Evolutionary conservation across 768 basidiomycete genomes (phyloP).

Genomic region (Leccinum disarticulatum): DNA sequence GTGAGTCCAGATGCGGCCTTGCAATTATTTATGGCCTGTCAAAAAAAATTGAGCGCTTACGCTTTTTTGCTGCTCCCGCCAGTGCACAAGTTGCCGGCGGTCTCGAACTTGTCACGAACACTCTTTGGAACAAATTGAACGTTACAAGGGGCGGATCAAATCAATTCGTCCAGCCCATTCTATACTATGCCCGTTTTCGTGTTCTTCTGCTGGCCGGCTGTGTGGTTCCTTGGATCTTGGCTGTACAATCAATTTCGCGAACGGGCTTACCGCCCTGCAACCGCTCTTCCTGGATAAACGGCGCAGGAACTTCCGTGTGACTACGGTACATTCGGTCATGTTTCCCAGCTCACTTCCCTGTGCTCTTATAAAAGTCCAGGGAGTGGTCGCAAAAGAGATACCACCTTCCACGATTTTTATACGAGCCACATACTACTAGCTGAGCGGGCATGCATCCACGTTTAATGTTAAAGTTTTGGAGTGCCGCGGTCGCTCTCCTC

Average conservation of each 20-base stretch:
- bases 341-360: neutral
- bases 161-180: neutral
- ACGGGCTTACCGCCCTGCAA: neutral
- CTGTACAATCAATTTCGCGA: neutral
- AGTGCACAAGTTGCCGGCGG: too few species aligned
- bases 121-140: too few species aligned
- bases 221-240: neutral
- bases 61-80: neutral
- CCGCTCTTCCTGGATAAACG: neutral
- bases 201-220: neutral
- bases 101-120: too few species aligned
- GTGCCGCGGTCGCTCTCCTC: slow-evolving; percentile 5
- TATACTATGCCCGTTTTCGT: neutral
- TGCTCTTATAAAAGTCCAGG: neutral
- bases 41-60: neutral
- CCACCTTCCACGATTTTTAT: neutral
- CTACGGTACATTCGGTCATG: neutral
- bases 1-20: too few species aligned
- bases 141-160: too few species aligned
- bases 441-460: slow-evolving; percentile 12
- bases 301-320: neutral
- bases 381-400: neutral
- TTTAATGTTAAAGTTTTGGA: slow-evolving; percentile 1
- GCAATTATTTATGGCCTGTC: too few species aligned
- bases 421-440: neutral